Evolutionary conservation across 1,284 basidiomycete species (phyloP), one percentile per base, ranked within the genome.

Genomic region (Malassezia caprae): DNA sequence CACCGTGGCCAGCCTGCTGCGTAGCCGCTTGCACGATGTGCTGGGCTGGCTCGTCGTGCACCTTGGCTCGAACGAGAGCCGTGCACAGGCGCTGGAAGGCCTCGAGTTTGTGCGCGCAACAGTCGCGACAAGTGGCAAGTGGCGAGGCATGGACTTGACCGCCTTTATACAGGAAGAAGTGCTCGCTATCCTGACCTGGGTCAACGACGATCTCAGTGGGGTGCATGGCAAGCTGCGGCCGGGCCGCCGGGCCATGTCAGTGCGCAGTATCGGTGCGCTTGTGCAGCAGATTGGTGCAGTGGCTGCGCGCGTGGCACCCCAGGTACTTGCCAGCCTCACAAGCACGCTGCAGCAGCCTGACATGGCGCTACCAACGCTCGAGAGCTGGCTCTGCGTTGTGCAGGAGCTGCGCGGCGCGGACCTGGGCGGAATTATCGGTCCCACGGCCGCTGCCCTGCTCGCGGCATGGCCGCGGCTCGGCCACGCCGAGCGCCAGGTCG

Each of bases 271-370:
- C 23, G 88, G 87, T 4, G 81, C 79, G 1, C 79, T 98, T 31
- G 82, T 90, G 17, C 73, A 77, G 21, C 79, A 82, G 21, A 82
- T 94, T 45, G 90, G 88, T 0, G 57, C 61, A n/a, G 55, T 64
- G 53, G 67, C 49, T 13, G 61, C 56, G 37, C 56, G 60, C 8
- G 68, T 68, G 15, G 64, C 66, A 15, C 66, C 64, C 8, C 69
- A 73, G 59, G 85, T 98, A 64, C 90, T 98, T 85, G 90, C 93
- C 0, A 90, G 87, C n/a, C 80, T 98, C 39, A 93, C 96, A 76
- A 89, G 87, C 17, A 88, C 86, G 73, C 79, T 96, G 7, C 77
- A 79, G 39, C 79, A 85, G 8, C 80, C 81, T 0, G 84, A 85
- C 52, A 79, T 98, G 4, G 81, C 87, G 1, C 81, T 86, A 54